Conservation (phyloP, 371 early-diverging fungal species). For the Rhizopus arrhizus region DNA sequence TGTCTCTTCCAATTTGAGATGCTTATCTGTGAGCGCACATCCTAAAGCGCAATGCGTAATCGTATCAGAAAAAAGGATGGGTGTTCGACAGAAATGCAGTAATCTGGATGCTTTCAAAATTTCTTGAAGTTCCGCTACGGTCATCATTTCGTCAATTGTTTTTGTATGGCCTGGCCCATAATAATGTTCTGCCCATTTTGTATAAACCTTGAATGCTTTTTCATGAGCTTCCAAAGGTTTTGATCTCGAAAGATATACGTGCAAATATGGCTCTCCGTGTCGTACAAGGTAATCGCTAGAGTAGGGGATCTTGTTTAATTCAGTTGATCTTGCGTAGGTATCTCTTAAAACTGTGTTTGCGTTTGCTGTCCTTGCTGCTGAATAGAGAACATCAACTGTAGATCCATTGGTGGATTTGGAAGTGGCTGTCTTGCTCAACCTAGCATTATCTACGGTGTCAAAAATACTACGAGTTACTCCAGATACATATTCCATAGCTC, state of each 20-base stretch:
- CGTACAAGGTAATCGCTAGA: conserved; percentile 55
- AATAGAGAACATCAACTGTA: conserved; percentile 23
- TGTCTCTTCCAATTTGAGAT: conserved; percentile 22
- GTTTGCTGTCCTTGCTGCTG: conserved; percentile 39
- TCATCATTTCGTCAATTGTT: conserved; percentile 54
- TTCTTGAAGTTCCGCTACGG: conserved; percentile 55
- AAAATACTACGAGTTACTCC: conserved; percentile 12
- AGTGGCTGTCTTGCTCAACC: conserved; percentile 14
- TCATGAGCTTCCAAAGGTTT: conserved; percentile 64
- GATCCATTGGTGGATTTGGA: conserved; percentile 7
- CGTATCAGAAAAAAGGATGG: conserved; percentile 56
- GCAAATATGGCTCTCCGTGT: conserved; percentile 64
- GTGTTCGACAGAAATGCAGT: conserved; percentile 70
- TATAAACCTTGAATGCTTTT: conserved; percentile 65
- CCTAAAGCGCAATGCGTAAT: conserved; percentile 6
- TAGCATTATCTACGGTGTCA: conserved; percentile 26
- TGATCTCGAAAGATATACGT: conserved; percentile 54
- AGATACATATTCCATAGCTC: background rate
- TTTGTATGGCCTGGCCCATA: conserved; percentile 29
- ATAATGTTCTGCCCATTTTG: conserved; percentile 68
- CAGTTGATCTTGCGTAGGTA: conserved; percentile 44
- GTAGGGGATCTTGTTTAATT: conserved; percentile 31
- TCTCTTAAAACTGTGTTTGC: conserved; percentile 59
- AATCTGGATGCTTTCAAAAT: conserved; percentile 65
- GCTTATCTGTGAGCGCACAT: background rate